Percentiles rank a stretch among this genome's conserved stretches.
phyloP scores from a whole-genome alignment of 2,329 filamentous ascomycete genomes.

The Aspergillus pseudotamarii region DNA sequence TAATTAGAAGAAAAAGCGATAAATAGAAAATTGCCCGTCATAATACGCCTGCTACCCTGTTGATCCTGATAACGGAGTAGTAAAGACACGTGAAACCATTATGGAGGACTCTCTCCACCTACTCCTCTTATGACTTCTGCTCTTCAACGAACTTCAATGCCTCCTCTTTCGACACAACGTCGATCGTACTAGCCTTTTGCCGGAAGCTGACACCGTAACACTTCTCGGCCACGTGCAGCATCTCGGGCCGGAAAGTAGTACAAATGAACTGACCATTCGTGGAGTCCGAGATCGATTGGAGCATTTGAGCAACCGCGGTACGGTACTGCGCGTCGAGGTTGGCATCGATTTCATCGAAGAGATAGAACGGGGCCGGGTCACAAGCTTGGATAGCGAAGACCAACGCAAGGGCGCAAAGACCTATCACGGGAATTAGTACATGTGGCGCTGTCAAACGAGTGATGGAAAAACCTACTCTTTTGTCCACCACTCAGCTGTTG shows the following conservation, averaged over 20 bases:
- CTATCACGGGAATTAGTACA: constrained; percentile 45
- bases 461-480: constrained; percentile 69
- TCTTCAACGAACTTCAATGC: constrained; percentile 94
- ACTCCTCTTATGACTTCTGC: constrained; percentile 57
- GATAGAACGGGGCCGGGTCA: constrained; percentile 96
- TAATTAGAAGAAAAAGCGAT: constrained; percentile 2
- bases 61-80: constrained; percentile 16
- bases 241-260: constrained; percentile 97
- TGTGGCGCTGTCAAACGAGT: neutral
- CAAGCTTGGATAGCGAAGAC: constrained; percentile 99
- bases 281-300: constrained; percentile 70
- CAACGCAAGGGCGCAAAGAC: constrained; percentile 92
- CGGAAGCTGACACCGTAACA: constrained; percentile 92
- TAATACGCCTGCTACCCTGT: constrained; percentile 19
- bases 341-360: constrained; percentile 98
- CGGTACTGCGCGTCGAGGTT: constrained; percentile 98
- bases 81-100: constrained; percentile 5
- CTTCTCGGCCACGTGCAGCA: constrained; percentile 92
- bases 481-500: constrained; percentile 96
- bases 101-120: neutral
- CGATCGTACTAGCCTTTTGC: constrained; percentile 92
- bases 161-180: constrained; percentile 83
- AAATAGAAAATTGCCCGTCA: constrained; percentile 11
- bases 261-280: constrained; percentile 85
- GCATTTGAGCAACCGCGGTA: constrained; percentile 87